Evolutionary conservation across 257 asterid species (phyloP), one percentile per base, ranked within the genome.

Genomic region (Solanum neorickii): DNA sequence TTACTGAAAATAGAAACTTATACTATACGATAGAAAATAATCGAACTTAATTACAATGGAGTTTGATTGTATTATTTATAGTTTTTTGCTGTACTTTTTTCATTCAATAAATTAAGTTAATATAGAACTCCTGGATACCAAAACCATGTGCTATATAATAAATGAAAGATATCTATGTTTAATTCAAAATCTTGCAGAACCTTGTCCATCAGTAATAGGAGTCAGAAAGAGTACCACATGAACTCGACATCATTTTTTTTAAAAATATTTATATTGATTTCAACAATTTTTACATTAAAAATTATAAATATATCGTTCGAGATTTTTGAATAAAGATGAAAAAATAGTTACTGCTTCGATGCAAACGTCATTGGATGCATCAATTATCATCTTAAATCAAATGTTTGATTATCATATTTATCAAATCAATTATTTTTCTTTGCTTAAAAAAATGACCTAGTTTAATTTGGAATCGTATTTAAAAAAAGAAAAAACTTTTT

Each of bases 1-100:
- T 47, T 5, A 1, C 20, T 47, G 0, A 1, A 3, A 47, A 14
- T 47, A 47, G 0, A 47, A 5, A 49, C 3, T 5, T 49, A 5
- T 49, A 49, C 1, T 0, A 5, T 14, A 7, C 7, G 7, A 47
- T 14, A 0, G 1, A 1, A 15, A 49, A 49, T 49, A 49, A 0
- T 49, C 9, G 1, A 2, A 49, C 21, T 49, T 47, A 47, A 47
- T 49, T 49, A 49, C 21, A 9, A 16, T 16, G 1, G 62, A 52
- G 62, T 6, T 6, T 1, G 62, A 52, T 31, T 16, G 44, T 33
- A 42, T 44, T n/a, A 25, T 12, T 44, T 77, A 9, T 31, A 77
- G 15, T 14, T 77, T 77, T 73, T 42, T 13, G 39, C 1, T 12
- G 39, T 44, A 25, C 62, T 14, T 44, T 14, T 7, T 75, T 42